These are phyloP conservation scores for Naumovozyma castellii DNA, from an alignment of 805 yeast genomes.

Conservation along the genomic window DNA sequence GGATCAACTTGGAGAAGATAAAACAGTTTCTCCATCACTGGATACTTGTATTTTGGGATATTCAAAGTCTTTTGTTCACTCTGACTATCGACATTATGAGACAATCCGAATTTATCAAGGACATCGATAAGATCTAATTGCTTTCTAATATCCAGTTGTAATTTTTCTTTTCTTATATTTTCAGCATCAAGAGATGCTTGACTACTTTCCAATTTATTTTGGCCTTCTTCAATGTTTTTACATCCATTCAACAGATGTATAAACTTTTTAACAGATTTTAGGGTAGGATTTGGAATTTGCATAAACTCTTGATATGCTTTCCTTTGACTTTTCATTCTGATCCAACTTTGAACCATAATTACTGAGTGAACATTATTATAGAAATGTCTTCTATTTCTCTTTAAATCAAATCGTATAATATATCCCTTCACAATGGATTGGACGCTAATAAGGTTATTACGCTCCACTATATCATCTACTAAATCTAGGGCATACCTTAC, in stretches of 20 bases:
- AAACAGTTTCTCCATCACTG: constrained; percentile 60
- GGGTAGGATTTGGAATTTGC: constrained; percentile 63
- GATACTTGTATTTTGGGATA: constrained; percentile 12
- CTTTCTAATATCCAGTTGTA: constrained; percentile 67
- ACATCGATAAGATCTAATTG: constrained; percentile 70
- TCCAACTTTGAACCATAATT: constrained; percentile 61
- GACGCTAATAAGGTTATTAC: constrained; percentile 32
- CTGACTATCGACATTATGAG: constrained; percentile 1
- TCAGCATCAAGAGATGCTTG: constrained; percentile 62
- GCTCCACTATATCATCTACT: constrained; percentile 44
- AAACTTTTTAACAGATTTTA: constrained; percentile 66
- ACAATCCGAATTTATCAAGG: constrained; percentile 65
- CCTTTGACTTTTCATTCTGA: constrained; percentile 59
- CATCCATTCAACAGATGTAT: constrained; percentile 65
- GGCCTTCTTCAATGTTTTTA: constrained; percentile 67
- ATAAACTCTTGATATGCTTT: constrained; percentile 67
- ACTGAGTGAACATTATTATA: constrained; percentile 46
- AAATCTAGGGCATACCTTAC: constrained; percentile 48
- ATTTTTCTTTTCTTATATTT: constrained; percentile 57
- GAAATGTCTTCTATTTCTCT: constrained; percentile 40
- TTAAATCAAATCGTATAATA: constrained; percentile 31
- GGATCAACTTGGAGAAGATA: constrained; percentile 82
- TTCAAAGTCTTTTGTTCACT: constrained; percentile 1
- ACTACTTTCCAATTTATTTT: constrained; percentile 53
- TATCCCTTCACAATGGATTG: constrained; percentile 51